Evolutionary conservation across 2,329 filamentous ascomycete species (phyloP), one percentile per base, ranked within the genome.

Genomic region (Dactylellina parvicollis): DNA sequence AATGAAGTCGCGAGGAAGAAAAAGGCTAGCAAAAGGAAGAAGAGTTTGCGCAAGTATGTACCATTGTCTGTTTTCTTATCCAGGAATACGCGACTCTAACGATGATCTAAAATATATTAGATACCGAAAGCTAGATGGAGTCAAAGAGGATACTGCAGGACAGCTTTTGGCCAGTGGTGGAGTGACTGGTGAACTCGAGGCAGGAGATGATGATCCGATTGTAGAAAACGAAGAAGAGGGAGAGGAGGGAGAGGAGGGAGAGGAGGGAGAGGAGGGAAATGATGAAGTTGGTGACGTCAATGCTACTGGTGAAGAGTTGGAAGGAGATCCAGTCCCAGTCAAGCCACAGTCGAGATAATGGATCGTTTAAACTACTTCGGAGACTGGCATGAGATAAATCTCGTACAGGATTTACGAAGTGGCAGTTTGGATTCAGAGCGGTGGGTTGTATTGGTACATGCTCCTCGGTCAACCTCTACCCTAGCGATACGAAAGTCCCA

Each of bases 21-120:
- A 81, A 89, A 90, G 78, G 90, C 88, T 28, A 95, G 92, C 79
- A 86, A 87, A 20, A 85, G 84, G 3, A 96, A 97, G 82, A 97
- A 97, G 85, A 88, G 86, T 62, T 86, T 89, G 78, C 85, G 92
- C 77, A 96, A 96, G 81, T 94, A 94, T 78, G 84, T 34, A 20
- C 28, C 24, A 18, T 32, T 8, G 18, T 7, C 28, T 7, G 12
- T 9, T 12, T 18, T 12, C 10, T 10, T 28, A 50, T 36, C 30
- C 20, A 12, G 2, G 38, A 24, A 22, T 40, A 20, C 26, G 1
- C 26, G 10, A 36, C 14, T 10, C 44, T 67, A 67, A 67, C 42
- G 20, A 44, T 34, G 9, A 12, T 18, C 22, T 38, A 18, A 22
- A 14, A 22, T 42, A 32, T 18, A 36, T 28, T 56, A 73, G 69